Evolutionary conservation across 768 basidiomycete genomes (phyloP).

Genomic region (Tephrocybe sp.): DNA sequence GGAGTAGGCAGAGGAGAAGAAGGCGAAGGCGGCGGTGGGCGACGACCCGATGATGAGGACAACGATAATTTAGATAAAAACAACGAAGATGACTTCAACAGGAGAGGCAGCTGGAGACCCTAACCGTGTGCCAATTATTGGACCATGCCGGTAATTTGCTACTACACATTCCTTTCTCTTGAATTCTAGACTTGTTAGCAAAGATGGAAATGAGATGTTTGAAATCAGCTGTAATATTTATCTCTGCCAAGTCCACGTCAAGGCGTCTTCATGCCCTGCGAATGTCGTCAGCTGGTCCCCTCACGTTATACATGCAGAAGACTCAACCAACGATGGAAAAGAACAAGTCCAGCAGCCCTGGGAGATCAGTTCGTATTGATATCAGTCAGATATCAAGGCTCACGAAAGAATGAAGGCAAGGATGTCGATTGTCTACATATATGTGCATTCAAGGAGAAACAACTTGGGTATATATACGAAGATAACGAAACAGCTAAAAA

Average conservation of each 20-base stretch:
- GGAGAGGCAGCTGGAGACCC: no score
- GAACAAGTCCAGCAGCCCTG: no score
- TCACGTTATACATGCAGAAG: conserved; percentile 1
- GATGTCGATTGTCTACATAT: no score
- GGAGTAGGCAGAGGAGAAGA: neutral
- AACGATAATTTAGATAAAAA: neutral
- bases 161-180: conserved; percentile 1
- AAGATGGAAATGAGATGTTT: conserved; percentile 1
- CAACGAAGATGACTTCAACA: neutral
- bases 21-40: neutral
- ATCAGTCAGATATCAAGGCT: no score
- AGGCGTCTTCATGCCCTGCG: neutral
- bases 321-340: neutral
- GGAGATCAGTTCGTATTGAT: no score
- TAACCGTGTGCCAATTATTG: neutral
- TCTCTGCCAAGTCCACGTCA: neutral
- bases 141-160: no score
- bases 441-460: no score
- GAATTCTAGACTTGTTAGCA: neutral
- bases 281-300: conserved; percentile 1
- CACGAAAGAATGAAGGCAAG: no score
- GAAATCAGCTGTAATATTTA: neutral
- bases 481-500: no score
- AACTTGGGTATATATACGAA: no score
- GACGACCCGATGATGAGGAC: neutral